These are phyloP conservation scores for Firmiana major DNA, from an alignment of 345 rosid genomes.

Conservation along the genomic window DNA sequence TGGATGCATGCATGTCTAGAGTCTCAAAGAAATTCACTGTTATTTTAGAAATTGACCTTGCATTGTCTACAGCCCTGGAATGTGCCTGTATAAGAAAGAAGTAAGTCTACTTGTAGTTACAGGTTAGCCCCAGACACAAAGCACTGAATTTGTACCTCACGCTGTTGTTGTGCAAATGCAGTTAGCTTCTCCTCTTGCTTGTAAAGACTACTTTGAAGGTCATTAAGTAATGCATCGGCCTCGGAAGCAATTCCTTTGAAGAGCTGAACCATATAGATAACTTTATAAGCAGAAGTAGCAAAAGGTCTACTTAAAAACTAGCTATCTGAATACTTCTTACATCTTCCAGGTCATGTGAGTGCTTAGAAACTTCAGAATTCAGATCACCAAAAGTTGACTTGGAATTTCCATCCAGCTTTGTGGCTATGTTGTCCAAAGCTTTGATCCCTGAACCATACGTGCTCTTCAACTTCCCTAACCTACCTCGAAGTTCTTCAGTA, in stretches of 20 bases:
- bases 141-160: constrained; percentile 44
- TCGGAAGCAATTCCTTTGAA: constrained; percentile 82
- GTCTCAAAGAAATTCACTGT: constrained; percentile 72
- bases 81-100: constrained; percentile 59
- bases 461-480: constrained; percentile 60
- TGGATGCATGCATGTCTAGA: constrained; percentile 68
- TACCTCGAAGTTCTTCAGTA: constrained; percentile 75
- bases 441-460: constrained; percentile 73
- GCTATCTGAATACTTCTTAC: constrained; percentile 38
- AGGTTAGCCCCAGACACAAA: background rate
- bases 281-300: constrained; percentile 17
- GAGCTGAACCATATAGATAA: constrained; percentile 51
- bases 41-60: constrained; percentile 76
- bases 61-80: constrained; percentile 73
- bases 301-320: background rate
- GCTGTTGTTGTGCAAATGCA: constrained; percentile 75
- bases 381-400: constrained; percentile 65
- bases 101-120: background rate
- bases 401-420: constrained; percentile 78
- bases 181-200: constrained; percentile 76
- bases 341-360: constrained; percentile 75
- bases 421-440: constrained; percentile 75
- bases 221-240: constrained; percentile 75
- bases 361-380: constrained; percentile 78
- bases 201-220: constrained; percentile 77